Conservation (phyloP, 116 monocot genomes). For the Phalaenopsis hybrid region DNA sequence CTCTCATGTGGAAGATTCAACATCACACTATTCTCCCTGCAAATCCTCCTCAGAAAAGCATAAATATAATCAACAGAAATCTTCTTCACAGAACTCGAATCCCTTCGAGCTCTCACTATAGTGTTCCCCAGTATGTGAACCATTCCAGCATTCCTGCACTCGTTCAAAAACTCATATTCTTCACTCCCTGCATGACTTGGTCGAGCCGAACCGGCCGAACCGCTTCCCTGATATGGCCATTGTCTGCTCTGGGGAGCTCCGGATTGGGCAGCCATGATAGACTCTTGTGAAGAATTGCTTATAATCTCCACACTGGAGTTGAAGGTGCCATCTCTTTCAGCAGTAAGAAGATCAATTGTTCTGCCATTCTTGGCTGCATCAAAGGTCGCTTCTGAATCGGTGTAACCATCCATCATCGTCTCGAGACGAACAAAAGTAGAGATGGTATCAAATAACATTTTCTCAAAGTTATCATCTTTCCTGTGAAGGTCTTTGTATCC, state of each 20-base stretch:
- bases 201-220: not conserved
- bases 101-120: slow-evolving; percentile 61
- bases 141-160: slow-evolving; percentile 62
- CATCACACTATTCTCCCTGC: slow-evolving; percentile 85
- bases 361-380: slow-evolving; percentile 1
- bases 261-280: slow-evolving; percentile 29
- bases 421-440: slow-evolving; percentile 54
- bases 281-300: slow-evolving; percentile 22
- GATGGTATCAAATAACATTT: slow-evolving; percentile 64
- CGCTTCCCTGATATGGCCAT: slow-evolving; percentile 5
- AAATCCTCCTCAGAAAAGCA: slow-evolving; percentile 70
- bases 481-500: slow-evolving; percentile 87
- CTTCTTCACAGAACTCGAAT: slow-evolving; percentile 53
- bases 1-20: slow-evolving; percentile 93
- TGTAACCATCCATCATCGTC: slow-evolving; percentile 85
- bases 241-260: not conserved
- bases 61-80: slow-evolving; percentile 66
- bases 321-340: not conserved
- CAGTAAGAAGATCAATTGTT: slow-evolving; percentile 4
- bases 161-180: slow-evolving; percentile 51
- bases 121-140: slow-evolving; percentile 96
- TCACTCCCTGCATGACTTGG: slow-evolving; percentile 24
- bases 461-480: slow-evolving; percentile 86
- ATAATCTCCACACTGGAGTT: not conserved
- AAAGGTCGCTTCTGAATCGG: slow-evolving; percentile 58